Percentiles rank a stretch among this genome's conserved stretches.
Evolutionary conservation across 2,329 filamentous ascomycete genomes (phyloP).

Genomic region (Aspergillus spinulosporus): DNA sequence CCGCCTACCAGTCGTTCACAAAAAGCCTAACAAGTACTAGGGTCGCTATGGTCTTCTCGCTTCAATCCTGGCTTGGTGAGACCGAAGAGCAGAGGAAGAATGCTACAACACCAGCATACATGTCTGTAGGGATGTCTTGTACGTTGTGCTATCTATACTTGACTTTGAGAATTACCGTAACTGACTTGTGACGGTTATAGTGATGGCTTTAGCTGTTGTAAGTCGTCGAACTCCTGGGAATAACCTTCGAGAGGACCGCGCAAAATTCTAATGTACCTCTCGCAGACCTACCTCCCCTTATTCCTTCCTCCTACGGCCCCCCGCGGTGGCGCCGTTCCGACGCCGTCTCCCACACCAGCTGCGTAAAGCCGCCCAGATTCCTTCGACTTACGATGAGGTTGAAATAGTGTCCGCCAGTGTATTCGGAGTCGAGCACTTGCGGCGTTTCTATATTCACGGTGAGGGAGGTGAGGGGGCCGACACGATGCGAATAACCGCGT

Average conservation of each 20-base stretch:
- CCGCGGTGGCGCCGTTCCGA: conserved; percentile 41
- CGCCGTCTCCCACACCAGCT: conserved; percentile 46
- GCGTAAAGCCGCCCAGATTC: conserved; percentile 13
- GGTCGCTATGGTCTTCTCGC: conserved; percentile 50
- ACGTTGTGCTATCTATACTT: conserved; percentile 39
- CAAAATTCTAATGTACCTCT: conserved; percentile 16
- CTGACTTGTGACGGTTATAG: conserved; percentile 39
- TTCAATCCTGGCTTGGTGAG: conserved; percentile 52
- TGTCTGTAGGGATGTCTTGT: conserved; percentile 79
- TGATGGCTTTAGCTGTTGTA: conserved; percentile 60
- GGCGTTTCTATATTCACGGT: neutral
- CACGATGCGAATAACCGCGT: neutral
- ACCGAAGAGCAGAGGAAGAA: conserved; percentile 57
- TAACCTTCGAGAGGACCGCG: neutral
- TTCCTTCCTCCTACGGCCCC: conserved; percentile 59
- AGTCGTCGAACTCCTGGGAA: conserved; percentile 22
- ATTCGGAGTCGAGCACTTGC: neutral
- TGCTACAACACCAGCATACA: conserved; percentile 67
- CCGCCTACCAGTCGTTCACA: neutral
- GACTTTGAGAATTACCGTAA: neutral
- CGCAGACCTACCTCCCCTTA: conserved; percentile 64
- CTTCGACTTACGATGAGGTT: neutral
- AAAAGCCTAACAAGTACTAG: conserved; percentile 31
- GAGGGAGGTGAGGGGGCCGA: neutral
- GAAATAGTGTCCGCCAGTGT: neutral